phyloP scores from a whole-genome alignment of 441 rosid genomes.

The Metrosideros polymorpha region DNA sequence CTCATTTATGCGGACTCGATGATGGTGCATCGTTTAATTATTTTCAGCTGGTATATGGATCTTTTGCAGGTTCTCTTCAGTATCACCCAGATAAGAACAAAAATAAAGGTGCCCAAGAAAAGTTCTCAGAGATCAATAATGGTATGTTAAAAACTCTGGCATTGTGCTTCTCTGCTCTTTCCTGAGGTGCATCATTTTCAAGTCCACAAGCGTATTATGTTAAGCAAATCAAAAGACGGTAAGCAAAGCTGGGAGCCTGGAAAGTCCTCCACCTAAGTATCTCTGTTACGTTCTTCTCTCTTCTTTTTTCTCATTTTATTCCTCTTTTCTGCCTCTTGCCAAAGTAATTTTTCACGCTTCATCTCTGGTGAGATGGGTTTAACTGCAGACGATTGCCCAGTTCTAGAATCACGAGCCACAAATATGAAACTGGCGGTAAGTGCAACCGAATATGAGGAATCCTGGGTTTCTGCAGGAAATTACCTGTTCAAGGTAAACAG shows the following conservation, averaged over 20 bases:
- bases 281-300: background rate
- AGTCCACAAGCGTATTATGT: background rate
- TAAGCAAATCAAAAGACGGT: background rate
- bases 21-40: background rate
- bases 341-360: background rate
- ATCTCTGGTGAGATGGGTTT: slow-evolving; percentile 1
- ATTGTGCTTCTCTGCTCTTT: background rate
- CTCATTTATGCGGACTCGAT: background rate
- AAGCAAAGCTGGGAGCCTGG: background rate
- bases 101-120: slow-evolving; percentile 70
- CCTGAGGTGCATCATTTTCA: background rate
- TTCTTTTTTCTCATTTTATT: slow-evolving; percentile 3
- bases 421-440: slow-evolving; percentile 7
- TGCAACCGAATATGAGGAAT: background rate
- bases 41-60: background rate
- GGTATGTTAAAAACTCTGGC: slow-evolving; percentile 28
- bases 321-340: slow-evolving; percentile 9
- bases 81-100: slow-evolving; percentile 95
- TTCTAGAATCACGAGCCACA: slow-evolving; percentile 7
- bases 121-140: slow-evolving; percentile 86
- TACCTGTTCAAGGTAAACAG: background rate
- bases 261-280: background rate
- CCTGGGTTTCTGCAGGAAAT: background rate
- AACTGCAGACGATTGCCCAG: slow-evolving; percentile 1
- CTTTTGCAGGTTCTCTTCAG: slow-evolving; percentile 60